Evolutionary conservation across 495 filamentous ascomycete genomes (phyloP), one percentile per base, ranked within the genome.

Genomic region (Pseudevernia furfuracea): DNA sequence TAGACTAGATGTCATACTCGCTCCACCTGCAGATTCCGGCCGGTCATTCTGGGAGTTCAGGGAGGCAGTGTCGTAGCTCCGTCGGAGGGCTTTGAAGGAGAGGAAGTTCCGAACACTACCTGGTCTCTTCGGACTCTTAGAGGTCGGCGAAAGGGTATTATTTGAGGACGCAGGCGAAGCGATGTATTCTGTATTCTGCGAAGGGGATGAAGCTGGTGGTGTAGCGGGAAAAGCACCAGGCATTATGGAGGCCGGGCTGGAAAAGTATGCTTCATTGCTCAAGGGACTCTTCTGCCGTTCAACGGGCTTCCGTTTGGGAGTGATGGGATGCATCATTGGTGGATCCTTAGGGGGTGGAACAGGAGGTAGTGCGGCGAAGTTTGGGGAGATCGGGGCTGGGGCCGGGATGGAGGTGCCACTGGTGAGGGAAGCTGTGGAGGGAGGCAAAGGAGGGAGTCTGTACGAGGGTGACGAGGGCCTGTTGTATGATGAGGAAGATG

Each of bases 11-110:
- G 52, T 34, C 1, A 62, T 46, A 49, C 69, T 74, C 60, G 80
- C 76, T 66, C 74, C 79, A 72, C 79, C 79, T 75, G 71, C 69
- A 58, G 67, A 65, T 55, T 62, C 49, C 15, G 62, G 60, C 65
- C 73, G 25, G 49, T 49, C 58, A 7, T 14, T 59, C 34, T 66
- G 39, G 8, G 49, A 41, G 14, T 57, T 32, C 39, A 57, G 57
- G 10, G 58, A 58, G 25, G 43, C 55, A 11, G 57, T 53, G 21
- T 61, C 52, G n/a, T 58, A 60, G 46, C 34, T 59, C 19, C 59
- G 58, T 38, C 68, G 67, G 21, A 63, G 43, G 25, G 58, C 43
- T 55, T 66, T 64, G 28, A 67, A 67, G 3, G 68, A 64, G 37
- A 70, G 66, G 30, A 71, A 37, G 6, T 66, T 61, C 38, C 60